Evolutionary conservation across 73 alveolate genomes (phyloP).

Genomic region (Effrenium voratum): DNA sequence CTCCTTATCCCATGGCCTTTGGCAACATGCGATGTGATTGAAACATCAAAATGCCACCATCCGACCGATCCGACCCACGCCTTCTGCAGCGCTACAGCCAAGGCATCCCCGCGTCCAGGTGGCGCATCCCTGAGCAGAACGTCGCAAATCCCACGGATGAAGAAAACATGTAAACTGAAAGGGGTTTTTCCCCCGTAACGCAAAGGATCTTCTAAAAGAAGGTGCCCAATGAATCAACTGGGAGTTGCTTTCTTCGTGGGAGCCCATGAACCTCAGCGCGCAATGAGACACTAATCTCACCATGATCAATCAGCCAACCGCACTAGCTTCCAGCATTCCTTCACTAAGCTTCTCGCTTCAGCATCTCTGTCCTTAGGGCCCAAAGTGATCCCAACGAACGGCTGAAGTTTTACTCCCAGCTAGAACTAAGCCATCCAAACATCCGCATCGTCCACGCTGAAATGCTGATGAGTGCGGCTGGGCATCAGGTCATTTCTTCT

Average conservation of each 20-base stretch:
- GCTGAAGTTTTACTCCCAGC: no score
- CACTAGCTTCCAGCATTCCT: neutral
- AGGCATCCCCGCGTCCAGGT: neutral
- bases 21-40: no score
- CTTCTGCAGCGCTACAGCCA: constrained; percentile 34
- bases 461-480: neutral
- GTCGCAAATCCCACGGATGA: neutral
- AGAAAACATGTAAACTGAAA: neutral
- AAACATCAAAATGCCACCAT: no score
- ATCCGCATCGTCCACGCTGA: no score
- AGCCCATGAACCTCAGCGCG: no score
- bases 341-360: constrained; percentile 12
- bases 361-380: neutral
- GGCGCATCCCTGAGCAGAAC: constrained; percentile 11
- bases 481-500: constrained; percentile 42
- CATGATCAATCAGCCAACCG: no score
- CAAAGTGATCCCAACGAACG: neutral
- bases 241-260: no score
- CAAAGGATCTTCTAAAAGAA: no score
- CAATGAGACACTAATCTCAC: no score
- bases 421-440: no score
- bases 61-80: neutral
- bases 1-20: no score
- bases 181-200: neutral
- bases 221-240: no score